Percentiles rank a stretch among this genome's conserved stretches.
phyloP scores from a whole-genome alignment of 768 basidiomycete species.

The Mycena vulgaris region DNA sequence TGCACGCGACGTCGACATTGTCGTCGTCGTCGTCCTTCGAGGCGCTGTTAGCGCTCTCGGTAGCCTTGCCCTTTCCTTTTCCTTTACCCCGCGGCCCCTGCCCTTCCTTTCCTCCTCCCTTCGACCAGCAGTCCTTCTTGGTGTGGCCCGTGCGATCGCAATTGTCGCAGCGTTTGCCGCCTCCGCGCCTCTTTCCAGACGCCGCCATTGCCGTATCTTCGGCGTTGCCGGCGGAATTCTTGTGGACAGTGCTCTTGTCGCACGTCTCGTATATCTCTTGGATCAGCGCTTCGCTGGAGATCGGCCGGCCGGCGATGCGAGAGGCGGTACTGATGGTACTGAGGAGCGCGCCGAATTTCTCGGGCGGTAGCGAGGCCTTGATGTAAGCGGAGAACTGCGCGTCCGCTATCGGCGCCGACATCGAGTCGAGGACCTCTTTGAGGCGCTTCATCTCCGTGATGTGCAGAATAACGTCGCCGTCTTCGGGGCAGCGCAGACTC shows the following conservation, averaged over 20 bases:
- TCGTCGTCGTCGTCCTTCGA: slow-evolving; percentile 32
- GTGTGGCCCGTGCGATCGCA: slow-evolving; percentile 51
- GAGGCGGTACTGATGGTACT: slow-evolving; percentile 16
- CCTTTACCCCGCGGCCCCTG: slow-evolving; percentile 37
- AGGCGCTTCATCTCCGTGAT: slow-evolving; percentile 28
- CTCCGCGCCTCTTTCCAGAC: slow-evolving; percentile 21
- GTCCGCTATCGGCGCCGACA: slow-evolving; percentile 25
- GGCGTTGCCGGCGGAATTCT: neutral
- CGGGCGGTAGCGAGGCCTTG: slow-evolving; percentile 15
- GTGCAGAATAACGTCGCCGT: slow-evolving; percentile 24
- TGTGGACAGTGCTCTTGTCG: slow-evolving; percentile 19
- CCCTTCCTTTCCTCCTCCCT: slow-evolving; percentile 47
- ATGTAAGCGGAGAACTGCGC: slow-evolving; percentile 28
- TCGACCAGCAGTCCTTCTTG: slow-evolving; percentile 8
- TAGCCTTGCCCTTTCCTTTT: slow-evolving; percentile 36
- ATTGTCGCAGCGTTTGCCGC: slow-evolving; percentile 39
- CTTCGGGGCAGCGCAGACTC: slow-evolving; percentile 36
- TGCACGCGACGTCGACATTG: slow-evolving; percentile 1
- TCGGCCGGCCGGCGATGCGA: neutral
- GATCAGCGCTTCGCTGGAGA: slow-evolving; percentile 21
- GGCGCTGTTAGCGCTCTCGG: slow-evolving; percentile 31
- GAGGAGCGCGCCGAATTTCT: slow-evolving; percentile 16
- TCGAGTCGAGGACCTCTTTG: slow-evolving; percentile 49
- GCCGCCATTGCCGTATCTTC: slow-evolving; percentile 18
- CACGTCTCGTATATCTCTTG: slow-evolving; percentile 29